phyloP scores from a whole-genome alignment of 2,329 filamentous ascomycete genomes.

The Fusarium abutilonis region DNA sequence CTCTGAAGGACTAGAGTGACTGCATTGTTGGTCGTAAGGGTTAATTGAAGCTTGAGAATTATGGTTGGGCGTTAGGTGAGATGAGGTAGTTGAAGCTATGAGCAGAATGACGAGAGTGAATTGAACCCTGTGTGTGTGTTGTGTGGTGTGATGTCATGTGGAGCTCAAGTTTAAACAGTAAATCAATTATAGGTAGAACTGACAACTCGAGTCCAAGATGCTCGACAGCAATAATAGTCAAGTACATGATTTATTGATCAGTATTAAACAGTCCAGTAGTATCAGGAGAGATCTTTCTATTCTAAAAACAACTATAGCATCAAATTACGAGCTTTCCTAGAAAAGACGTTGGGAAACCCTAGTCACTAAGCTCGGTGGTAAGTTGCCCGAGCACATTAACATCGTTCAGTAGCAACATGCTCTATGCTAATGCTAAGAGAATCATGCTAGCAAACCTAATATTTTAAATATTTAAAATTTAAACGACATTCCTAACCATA shows the following conservation, averaged over 20 bases:
- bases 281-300: not conserved
- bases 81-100: conserved; percentile 11
- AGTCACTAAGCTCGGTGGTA: not conserved
- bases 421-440: too few species aligned
- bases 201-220: too few species aligned
- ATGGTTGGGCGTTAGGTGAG: conserved; percentile 7
- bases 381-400: not conserved
- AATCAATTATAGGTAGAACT: not conserved
- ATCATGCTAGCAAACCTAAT: too few species aligned
- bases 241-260: too few species aligned
- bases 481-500: not conserved
- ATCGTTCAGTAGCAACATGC: not conserved
- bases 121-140: conserved; percentile 26
- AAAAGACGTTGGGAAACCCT: not conserved
- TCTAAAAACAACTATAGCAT: not conserved
- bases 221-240: too few species aligned
- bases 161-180: conserved; percentile 15
- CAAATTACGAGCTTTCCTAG: not conserved
- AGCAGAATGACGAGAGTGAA: conserved; percentile 16
- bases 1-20: conserved; percentile 11
- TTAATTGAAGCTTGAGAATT: conserved; percentile 5
- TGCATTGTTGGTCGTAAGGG: conserved; percentile 24
- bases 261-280: too few species aligned
- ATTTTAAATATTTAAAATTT: too few species aligned
- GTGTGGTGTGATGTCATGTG: conserved; percentile 45